Conservation (phyloP, 306 rosid genomes). For the Albizia julibrissin region DNA sequence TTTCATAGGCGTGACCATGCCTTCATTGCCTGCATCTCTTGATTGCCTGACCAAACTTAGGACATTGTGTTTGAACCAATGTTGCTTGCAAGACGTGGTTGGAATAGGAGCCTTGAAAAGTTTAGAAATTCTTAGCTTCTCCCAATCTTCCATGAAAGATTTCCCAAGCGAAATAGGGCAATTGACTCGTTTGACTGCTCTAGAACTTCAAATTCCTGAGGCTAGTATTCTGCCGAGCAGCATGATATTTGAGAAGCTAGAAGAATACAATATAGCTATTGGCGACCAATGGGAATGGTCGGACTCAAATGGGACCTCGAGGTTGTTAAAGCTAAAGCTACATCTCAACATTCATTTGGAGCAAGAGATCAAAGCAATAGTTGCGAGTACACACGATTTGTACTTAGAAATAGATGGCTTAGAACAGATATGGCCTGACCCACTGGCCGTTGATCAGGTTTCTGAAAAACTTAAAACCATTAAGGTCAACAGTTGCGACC, state of each 20-base stretch:
- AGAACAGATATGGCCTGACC: too few relatives aligned
- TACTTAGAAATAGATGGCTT: neutral
- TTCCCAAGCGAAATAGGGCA: neutral
- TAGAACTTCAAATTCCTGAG: neutral
- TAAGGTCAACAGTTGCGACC: neutral
- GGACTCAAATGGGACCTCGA: neutral
- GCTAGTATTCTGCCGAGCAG: neutral
- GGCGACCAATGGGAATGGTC: neutral
- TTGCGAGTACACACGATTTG: neutral
- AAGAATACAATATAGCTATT: too few relatives aligned
- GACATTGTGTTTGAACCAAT: neutral
- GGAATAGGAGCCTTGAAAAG: neutral
- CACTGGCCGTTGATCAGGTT: too few relatives aligned
- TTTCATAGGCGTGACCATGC: neutral
- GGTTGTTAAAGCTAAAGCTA: neutral
- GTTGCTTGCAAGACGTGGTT: neutral
- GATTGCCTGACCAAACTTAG: neutral
- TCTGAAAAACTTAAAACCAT: neutral
- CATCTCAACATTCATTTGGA: neutral
- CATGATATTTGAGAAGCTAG: neutral
- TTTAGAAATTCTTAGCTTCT: neutral
- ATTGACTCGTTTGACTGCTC: neutral
- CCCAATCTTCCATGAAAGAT: neutral
- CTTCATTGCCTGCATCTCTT: neutral
- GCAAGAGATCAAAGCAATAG: too few relatives aligned